phyloP scores from a whole-genome alignment of 352 stramenopile species.

The Pythium aquatile region DNA sequence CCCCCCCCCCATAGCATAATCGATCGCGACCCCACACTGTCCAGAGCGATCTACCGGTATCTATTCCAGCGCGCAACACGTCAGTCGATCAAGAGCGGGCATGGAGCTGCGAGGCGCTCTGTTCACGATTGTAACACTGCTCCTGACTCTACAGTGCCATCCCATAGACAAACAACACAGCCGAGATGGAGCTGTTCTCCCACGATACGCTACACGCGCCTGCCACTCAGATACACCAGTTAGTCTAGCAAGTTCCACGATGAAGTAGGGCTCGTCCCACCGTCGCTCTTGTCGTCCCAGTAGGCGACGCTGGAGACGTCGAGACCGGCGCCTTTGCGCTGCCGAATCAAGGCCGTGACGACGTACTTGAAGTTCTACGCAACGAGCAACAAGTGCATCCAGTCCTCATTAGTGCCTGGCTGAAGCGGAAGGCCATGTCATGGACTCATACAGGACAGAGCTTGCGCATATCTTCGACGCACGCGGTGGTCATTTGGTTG shows the following conservation, averaged over 20 bases:
- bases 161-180: conserved; percentile 67
- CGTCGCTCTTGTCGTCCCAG: conserved; percentile 77
- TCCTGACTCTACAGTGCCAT: conserved; percentile 34
- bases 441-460: conserved; percentile 46
- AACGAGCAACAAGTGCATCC: background rate
- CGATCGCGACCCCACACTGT: too few relatives aligned
- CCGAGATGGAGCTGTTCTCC: conserved; percentile 73
- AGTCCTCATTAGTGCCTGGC: background rate
- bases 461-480: conserved; percentile 61
- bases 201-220: conserved; percentile 69
- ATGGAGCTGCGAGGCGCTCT: too few relatives aligned
- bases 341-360: conserved; percentile 62
- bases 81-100: too few relatives aligned
- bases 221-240: conserved; percentile 11
- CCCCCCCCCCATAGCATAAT: too few relatives aligned
- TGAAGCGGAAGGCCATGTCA: background rate
- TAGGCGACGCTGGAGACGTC: conserved; percentile 60
- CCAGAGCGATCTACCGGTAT: too few relatives aligned
- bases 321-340: conserved; percentile 62
- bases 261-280: conserved; percentile 23
- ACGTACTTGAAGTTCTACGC: conserved; percentile 86
- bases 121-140: too few relatives aligned
- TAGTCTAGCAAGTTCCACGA: background rate
- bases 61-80: too few relatives aligned
- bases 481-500: conserved; percentile 61